These are phyloP conservation scores for Pulveroboletus ravenelii DNA, from an alignment of 768 basidiomycete species.

Conservation along the genomic window DNA sequence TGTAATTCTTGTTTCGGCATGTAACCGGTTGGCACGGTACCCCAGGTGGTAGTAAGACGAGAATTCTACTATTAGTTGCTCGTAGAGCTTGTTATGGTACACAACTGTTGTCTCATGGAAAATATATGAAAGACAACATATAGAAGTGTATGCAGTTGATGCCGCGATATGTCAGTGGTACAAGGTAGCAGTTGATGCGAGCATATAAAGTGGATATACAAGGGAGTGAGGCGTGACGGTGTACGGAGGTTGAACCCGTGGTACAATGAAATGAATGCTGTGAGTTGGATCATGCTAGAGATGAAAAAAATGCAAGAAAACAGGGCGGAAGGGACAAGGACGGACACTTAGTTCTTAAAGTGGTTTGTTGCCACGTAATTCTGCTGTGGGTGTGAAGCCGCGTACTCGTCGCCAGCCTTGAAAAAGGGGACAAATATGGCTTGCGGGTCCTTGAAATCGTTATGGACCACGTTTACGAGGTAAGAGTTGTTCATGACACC, in stretches of 20 bases:
- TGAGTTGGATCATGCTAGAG: constrained; percentile 28
- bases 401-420: constrained; percentile 65
- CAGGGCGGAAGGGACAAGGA: not conserved
- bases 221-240: constrained; percentile 28
- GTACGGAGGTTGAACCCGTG: constrained; percentile 89
- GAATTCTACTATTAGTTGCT: constrained; percentile 21
- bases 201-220: constrained; percentile 6
- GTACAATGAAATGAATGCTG: constrained; percentile 31
- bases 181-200: constrained; percentile 28
- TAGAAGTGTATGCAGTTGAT: constrained; percentile 52
- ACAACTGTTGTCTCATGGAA: constrained; percentile 12
- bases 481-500: constrained; percentile 76
- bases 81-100: constrained; percentile 22
- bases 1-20: constrained; percentile 8
- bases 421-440: constrained; percentile 87
- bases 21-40: not conserved
- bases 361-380: constrained; percentile 37
- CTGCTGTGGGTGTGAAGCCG: constrained; percentile 33
- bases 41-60: constrained; percentile 7
- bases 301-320: constrained; percentile 1
- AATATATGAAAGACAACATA: constrained; percentile 13
- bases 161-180: constrained; percentile 33
- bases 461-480: constrained; percentile 95
- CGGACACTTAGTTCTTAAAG: constrained; percentile 18
- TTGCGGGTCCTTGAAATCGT: constrained; percentile 82